Percentiles rank a stretch among this genome's conserved stretches.
Evolutionary conservation across 139 green algal species (phyloP).

Genomic region (Medakamo hakoo): DNA sequence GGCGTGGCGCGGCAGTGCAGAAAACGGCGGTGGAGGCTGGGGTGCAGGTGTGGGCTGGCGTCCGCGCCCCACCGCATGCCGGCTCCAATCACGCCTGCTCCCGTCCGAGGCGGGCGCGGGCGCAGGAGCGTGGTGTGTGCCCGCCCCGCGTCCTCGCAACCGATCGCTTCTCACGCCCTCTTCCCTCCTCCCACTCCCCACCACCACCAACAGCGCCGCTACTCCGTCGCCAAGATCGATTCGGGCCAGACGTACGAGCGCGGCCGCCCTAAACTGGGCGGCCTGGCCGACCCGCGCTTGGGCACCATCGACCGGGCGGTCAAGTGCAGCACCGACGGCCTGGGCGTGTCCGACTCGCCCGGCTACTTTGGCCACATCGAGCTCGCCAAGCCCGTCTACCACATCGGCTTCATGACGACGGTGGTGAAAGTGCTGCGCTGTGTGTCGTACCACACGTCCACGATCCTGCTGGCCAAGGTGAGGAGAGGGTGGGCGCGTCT

Average conservation of each 20-base stretch:
- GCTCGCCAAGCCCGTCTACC: conserved; percentile 88
- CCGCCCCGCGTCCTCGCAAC: too few relatives aligned
- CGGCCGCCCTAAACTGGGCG: conserved; percentile 63
- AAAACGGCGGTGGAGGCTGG: background rate
- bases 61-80: too few relatives aligned
- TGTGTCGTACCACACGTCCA: conserved; percentile 80
- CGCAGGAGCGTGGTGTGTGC: too few relatives aligned
- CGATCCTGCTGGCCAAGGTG: conserved; percentile 73
- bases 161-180: too few relatives aligned
- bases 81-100: too few relatives aligned
- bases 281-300: conserved; percentile 81
- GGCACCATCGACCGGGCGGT: conserved; percentile 78
- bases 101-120: too few relatives aligned
- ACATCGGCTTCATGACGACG: conserved; percentile 89
- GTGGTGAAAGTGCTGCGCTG: conserved; percentile 87
- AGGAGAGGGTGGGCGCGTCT: background rate
- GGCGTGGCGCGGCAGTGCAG: too few relatives aligned
- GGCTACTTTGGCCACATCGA: conserved; percentile 97
- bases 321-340: conserved; percentile 65
- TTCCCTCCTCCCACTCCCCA: background rate
- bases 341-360: conserved; percentile 64
- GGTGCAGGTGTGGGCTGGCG: background rate
- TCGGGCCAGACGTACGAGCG: conserved; percentile 77
- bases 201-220: conserved; percentile 40
- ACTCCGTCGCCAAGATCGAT: conserved; percentile 77